These are phyloP conservation scores for Russula griseocarnosa DNA, from an alignment of 768 basidiomycete species.

Conservation along the genomic window DNA sequence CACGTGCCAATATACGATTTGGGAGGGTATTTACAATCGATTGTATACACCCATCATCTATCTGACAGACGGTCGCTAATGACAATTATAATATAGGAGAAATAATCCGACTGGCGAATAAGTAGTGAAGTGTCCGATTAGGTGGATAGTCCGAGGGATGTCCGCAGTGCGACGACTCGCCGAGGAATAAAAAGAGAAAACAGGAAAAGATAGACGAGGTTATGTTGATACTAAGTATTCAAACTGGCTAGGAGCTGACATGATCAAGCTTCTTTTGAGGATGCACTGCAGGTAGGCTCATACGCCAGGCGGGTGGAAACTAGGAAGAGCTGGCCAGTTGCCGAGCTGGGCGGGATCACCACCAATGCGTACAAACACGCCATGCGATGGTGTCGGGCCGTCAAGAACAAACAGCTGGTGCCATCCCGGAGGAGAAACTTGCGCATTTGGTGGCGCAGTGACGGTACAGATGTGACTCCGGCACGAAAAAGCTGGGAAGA, in stretches of 20 bases:
- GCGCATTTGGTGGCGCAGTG: constrained; percentile 66
- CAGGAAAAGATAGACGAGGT: background rate
- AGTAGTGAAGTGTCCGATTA: background rate
- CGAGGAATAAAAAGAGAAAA: background rate
- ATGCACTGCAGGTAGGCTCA: constrained; percentile 24
- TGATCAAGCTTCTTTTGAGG: background rate
- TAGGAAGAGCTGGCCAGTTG: constrained; percentile 68
- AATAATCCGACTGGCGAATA: background rate
- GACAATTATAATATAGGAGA: constrained; percentile 3
- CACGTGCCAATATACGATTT: background rate
- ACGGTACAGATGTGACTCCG: constrained; percentile 70
- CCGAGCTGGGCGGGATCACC: constrained; percentile 68
- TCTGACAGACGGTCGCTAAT: background rate
- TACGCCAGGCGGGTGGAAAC: constrained; percentile 64
- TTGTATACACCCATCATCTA: background rate
- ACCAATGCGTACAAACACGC: constrained; percentile 72
- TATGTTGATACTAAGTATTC: background rate
- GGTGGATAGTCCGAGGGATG: background rate
- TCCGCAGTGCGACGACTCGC: background rate
- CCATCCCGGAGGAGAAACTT: constrained; percentile 72
- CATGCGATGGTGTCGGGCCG: constrained; percentile 73
- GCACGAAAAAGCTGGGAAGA: constrained; percentile 72
- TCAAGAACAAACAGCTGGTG: constrained; percentile 73
- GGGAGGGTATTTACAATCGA: background rate
- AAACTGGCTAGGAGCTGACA: background rate